phyloP scores from a whole-genome alignment of 305 asterid genomes.

The Monarda citriodora region DNA sequence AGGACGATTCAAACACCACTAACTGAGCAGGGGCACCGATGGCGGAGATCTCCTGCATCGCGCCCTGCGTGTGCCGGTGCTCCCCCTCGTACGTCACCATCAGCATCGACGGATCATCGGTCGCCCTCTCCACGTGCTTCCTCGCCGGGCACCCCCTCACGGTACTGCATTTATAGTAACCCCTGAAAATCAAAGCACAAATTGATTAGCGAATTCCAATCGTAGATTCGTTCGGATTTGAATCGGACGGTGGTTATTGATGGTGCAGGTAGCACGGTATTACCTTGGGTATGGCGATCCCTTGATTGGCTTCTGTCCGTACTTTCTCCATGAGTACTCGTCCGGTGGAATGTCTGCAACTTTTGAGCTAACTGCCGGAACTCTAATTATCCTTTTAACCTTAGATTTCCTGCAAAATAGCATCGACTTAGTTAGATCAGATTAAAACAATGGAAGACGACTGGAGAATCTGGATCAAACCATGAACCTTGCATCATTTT shows the following conservation, averaged over 20 bases:
- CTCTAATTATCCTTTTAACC: conserved; percentile 55
- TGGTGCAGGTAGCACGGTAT: conserved; percentile 8
- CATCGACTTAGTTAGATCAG: not conserved
- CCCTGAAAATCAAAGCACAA: conserved; percentile 36
- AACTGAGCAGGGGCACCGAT: conserved; percentile 25
- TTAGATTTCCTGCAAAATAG: conserved; percentile 49
- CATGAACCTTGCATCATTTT: too few species aligned
- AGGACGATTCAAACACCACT: conserved; percentile 44
- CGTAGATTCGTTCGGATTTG: not conserved
- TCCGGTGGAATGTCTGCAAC: conserved; percentile 77
- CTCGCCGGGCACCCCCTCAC: conserved; percentile 83
- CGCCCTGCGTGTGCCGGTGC: conserved; percentile 55
- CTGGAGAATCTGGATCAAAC: not conserved
- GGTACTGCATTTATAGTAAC: conserved; percentile 76
- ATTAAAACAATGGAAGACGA: not conserved
- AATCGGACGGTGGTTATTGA: not conserved
- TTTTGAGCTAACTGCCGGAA: conserved; percentile 79
- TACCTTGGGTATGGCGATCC: conserved; percentile 92
- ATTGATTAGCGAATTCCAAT: conserved; percentile 2
- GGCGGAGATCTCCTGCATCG: conserved; percentile 32
- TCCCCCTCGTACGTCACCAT: conserved; percentile 82
- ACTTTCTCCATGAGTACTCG: conserved; percentile 81
- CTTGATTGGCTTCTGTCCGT: conserved; percentile 89
- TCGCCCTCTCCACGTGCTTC: conserved; percentile 89
- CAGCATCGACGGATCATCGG: conserved; percentile 79